Base-by-base conservation (phyloP, 192 early-diverging fungal genomes). In the Kappamyces sp. region DNA sequence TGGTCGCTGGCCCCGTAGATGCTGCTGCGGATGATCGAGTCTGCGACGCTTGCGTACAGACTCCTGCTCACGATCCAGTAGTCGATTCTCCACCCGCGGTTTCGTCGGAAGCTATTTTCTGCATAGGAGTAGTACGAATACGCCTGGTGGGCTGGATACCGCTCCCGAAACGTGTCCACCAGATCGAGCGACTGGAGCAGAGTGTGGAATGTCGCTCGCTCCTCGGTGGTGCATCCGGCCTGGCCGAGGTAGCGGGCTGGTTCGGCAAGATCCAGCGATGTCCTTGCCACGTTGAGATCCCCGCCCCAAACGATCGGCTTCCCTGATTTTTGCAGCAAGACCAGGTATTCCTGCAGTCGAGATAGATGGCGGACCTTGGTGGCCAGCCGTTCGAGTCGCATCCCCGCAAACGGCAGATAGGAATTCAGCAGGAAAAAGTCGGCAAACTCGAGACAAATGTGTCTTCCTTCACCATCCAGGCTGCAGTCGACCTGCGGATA, bases 1-100 rank as follows among this genome's bases (percentile, higher is more conserved):
- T 93, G 91, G 60, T 93, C 91, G 73, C 88, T 90, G 15, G 90
- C 88, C 2, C 91, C 91, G 63, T 89, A 94, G 47, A 76, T 80
- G 57, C 89, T 43, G 33, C 47, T 52, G 30, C 68, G 69, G 47
- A 88, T 88, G 38, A 78, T 68, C 39, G 83, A 81, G 29, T 79
- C 77, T 0, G 66, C 63, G 1, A 93, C 77, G 11, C 77, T 67
- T 4, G 77, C 66, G 57, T 84, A 57, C 8, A 86, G 60, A 15
- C 76, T 65, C 60, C 80, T 66, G 15, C 80, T 78, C 4, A 84
- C 76, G 6, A 88, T 78, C 78, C 89, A 89, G 72, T 93, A 93
- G 66, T 93, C 91, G 59, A 93, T 67, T 35, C 89, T 76, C 91
- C 91, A 94, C 11, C 90, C 89, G 48, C 88, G 62, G 4, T 65